Evolutionary conservation across 2,329 filamentous ascomycete genomes (phyloP), one percentile per base, ranked within the genome.

Genomic region (Fusarium sp.): DNA sequence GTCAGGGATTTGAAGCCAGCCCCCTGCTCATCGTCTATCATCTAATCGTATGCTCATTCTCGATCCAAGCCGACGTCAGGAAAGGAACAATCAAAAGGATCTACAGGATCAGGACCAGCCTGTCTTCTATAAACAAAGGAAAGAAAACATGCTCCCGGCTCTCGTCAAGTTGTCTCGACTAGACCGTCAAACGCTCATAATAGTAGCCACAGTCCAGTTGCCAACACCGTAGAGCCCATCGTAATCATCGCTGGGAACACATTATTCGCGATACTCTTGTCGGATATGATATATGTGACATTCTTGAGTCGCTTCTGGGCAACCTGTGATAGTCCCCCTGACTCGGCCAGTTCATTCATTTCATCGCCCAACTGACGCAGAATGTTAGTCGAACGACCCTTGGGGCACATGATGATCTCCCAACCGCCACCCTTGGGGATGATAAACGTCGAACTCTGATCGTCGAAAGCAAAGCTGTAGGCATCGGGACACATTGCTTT

Each of bases 401-500:
- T 79, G 2, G 94, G 94, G 80, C 94, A 96, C 80, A 96, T 94
- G 11, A 93, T 87, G 16, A 96, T 87, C 80, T 95, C 90, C 86
- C 93, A 96, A 0, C 93, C 93, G 24, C 92, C 93, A 20, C 94
- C 93, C 12, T 81, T 85, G 3, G 90, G 90, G 38, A 92, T 85
- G 75, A 90, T 89, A 75, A 92, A 92, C 0, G 90, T 92, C 17
- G 87, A 89, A 33, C 84, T 83, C 69, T 85, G 83, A 77, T 91
- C 88, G 73, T 90, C 88, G 80, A 89, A 90, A 59, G 92, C 91
- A 80, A 89, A 97, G 78, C 92, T 94, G 83, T 96, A 97, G 4
- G 94, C 94, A 82, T 97, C 94, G 1, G 94, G 94, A 79, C 94
- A 97, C 14, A 96, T 87, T 5, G 83, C 84, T 84, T 97, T 96